Evolutionary conservation across 345 rosid species (phyloP).

Genomic region (Barbarea vulgaris): DNA sequence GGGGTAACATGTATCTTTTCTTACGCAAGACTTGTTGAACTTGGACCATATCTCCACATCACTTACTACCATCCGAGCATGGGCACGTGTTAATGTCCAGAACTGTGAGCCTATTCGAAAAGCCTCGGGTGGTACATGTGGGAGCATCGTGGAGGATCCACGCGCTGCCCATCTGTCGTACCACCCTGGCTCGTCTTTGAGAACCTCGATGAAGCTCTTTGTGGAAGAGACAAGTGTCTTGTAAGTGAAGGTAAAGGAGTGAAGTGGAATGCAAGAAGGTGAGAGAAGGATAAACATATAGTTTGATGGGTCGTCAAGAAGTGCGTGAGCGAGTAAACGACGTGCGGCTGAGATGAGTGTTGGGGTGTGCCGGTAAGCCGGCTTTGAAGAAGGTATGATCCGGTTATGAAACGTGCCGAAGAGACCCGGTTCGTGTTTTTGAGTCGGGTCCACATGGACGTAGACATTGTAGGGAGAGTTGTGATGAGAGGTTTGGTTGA

Average conservation of each 20-base stretch:
- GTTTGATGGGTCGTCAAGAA: slow-evolving; percentile 58
- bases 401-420: slow-evolving; percentile 55
- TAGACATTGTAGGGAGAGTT: slow-evolving; percentile 59
- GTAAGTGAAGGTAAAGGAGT: slow-evolving; percentile 65
- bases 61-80: slow-evolving; percentile 56
- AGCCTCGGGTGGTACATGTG: slow-evolving; percentile 60
- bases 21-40: slow-evolving; percentile 59
- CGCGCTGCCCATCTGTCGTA: slow-evolving; percentile 79
- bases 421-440: slow-evolving; percentile 43
- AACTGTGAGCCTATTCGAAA: slow-evolving; percentile 90
- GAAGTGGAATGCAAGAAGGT: slow-evolving; percentile 68
- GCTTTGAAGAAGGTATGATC: slow-evolving; percentile 63
- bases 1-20: slow-evolving; percentile 58
- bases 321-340: slow-evolving; percentile 66
- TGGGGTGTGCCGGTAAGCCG: slow-evolving; percentile 53
- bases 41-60: slow-evolving; percentile 59
- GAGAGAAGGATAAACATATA: slow-evolving; percentile 70
- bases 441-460: slow-evolving; percentile 62
- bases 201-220: slow-evolving; percentile 70
- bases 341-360: slow-evolving; percentile 74
- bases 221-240: slow-evolving; percentile 38
- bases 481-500: slow-evolving; percentile 41
- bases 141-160: slow-evolving; percentile 63
- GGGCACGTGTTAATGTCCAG: slow-evolving; percentile 69
- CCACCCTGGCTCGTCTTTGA: slow-evolving; percentile 52